Conservation (phyloP, 208 protist genomes). For the Novymonas esmeraldas region DNA sequence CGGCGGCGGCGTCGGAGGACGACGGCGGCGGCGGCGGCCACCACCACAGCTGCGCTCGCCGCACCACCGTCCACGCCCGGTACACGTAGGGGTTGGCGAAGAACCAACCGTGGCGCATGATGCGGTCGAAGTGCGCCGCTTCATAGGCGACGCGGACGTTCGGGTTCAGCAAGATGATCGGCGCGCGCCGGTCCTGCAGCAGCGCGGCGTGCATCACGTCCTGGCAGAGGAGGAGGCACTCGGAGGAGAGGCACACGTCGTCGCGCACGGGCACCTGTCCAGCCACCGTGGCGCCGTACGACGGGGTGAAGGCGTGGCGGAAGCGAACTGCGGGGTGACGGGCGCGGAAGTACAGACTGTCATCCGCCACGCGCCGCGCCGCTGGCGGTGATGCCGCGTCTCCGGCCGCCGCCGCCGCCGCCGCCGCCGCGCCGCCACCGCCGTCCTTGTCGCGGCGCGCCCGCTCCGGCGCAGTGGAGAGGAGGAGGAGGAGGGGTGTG, state of each 20-base stretch:
- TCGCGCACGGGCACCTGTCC: constrained; percentile 21
- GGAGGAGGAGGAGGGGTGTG: not conserved
- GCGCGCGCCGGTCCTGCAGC: constrained; percentile 38
- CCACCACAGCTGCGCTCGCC: constrained; percentile 24
- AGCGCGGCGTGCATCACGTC: constrained; percentile 63
- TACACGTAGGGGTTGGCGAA: constrained; percentile 31
- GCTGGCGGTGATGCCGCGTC: not conserved
- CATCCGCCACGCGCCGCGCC: constrained; percentile 8
- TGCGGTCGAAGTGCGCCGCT: constrained; percentile 39
- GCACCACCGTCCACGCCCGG: constrained; percentile 30
- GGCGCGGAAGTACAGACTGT: constrained; percentile 35
- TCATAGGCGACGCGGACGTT: constrained; percentile 71
- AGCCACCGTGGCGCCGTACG: constrained; percentile 46
- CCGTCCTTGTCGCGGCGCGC: not conserved
- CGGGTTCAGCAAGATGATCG: constrained; percentile 78
- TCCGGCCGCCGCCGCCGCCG: too few relatives aligned
- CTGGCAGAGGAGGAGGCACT: constrained; percentile 73
- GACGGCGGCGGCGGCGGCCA: not conserved
- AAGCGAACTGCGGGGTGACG: constrained; percentile 52
- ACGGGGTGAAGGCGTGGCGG: constrained; percentile 56
- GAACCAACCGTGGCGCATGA: constrained; percentile 31
- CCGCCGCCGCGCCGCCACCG: not conserved
- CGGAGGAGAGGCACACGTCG: constrained; percentile 65
- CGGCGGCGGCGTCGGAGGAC: too few relatives aligned
- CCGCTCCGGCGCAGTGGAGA: not conserved